Base-by-base conservation (phyloP, 75 land plant species). In the Pinus albicaulis region DNA sequence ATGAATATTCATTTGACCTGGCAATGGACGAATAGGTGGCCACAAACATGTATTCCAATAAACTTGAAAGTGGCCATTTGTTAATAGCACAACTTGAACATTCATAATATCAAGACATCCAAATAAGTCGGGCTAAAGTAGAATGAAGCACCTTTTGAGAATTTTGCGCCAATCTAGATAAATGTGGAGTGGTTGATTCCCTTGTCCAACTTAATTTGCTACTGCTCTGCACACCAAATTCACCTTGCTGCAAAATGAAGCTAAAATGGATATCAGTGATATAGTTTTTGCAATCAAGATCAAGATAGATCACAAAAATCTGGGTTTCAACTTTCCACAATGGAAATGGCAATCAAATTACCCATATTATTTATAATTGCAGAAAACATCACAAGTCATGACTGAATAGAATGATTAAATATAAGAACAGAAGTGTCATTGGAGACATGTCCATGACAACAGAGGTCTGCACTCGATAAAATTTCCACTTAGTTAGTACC, bases 1-100 rank as follows among this genome's bases (percentile, higher is more conserved):
- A 36, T 72, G 74, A 72, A 72, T 22, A 72, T 68, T 55, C 56
- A 72, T 72, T 72, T 72, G 11, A 55, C 74, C 57, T 72, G 74
- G 34, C 57, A 72, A 52, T 72, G 55, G 57, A 26, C 23, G 20
- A 68, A 41, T 68, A 68, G 48, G 71, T 38, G 71, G 71, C 13
- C 23, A 68, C 71, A 38, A 68, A 7, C 48, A 68, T 41, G 71
- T 22, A 36, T 41, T 68, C 71, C 52, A 68, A 44, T 38, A 68
- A 68, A 34, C 71, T 38, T 38, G 44, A 44, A 66, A 66, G 20
- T 66, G 44, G 48, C 24, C 48, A 68, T 68, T 41, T 7, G 20
- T 68, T 41, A 12, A 41, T 44, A 68, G 11, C 41, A 20, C n/a
- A 68, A 68, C 48, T 41, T 19, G 20, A 68, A 20, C 71, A 68